Conservation (phyloP, 139 green algal species). For the Tetratostichococcus sp. region DNA sequence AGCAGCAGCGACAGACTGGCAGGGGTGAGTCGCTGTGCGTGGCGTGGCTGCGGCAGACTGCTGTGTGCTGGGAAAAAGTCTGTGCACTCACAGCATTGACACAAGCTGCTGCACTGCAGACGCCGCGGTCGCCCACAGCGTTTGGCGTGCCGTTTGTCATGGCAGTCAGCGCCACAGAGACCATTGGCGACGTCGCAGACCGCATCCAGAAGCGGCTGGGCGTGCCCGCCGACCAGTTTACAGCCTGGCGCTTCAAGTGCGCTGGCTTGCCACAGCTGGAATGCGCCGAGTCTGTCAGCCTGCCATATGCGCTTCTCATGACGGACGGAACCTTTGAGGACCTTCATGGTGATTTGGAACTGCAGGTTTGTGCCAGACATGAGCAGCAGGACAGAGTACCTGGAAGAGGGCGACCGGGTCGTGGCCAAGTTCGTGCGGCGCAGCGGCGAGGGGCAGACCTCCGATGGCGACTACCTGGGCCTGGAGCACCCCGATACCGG, state of each 20-base stretch:
- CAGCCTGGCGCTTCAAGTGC: slow-evolving; percentile 75
- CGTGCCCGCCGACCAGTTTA: slow-evolving; percentile 76
- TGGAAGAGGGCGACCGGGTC: slow-evolving; percentile 63
- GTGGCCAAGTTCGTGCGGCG: slow-evolving; percentile 12
- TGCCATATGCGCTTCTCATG: too few relatives aligned
- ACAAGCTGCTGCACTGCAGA: not conserved
- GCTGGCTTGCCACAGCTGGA: not conserved
- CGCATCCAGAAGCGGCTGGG: slow-evolving; percentile 58
- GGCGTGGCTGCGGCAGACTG: too few relatives aligned
- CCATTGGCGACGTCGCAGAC: slow-evolving; percentile 55
- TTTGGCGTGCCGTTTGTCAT: slow-evolving; percentile 93
- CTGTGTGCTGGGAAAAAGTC: too few relatives aligned
- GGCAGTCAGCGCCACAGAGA: slow-evolving; percentile 63
- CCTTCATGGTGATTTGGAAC: not conserved
- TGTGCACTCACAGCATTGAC: not conserved
- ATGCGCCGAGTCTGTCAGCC: not conserved
- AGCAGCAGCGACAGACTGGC: not conserved
- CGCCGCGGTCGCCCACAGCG: slow-evolving; percentile 19
- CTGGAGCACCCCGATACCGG: slow-evolving; percentile 1
- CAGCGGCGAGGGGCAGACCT: slow-evolving; percentile 1
- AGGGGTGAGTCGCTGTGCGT: slow-evolving; percentile 13
- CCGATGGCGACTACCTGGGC: not conserved
- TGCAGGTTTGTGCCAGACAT: not conserved
- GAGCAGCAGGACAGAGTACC: slow-evolving; percentile 39
- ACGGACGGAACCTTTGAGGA: too few relatives aligned